Percentiles rank a stretch among this genome's conserved stretches.
These are phyloP conservation scores for Rhizopus stolonifer DNA, from an alignment of 371 early-diverging fungal species.

Conservation along the genomic window DNA sequence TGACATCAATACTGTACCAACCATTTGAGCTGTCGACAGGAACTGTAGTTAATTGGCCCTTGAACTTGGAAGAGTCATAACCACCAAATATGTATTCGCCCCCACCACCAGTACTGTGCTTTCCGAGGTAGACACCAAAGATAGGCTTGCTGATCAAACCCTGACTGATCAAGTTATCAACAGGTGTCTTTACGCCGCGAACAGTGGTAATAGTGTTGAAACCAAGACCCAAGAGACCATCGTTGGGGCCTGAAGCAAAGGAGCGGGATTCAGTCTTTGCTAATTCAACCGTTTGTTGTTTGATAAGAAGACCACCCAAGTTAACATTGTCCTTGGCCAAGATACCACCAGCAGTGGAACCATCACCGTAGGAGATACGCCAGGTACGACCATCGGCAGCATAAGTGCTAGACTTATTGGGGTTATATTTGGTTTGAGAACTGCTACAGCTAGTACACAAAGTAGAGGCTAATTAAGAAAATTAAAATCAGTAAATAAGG, in stretches of 20 bases:
- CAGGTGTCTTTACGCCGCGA: slow-evolving; percentile 29
- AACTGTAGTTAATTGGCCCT: slow-evolving; percentile 51
- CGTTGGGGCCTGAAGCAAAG: slow-evolving; percentile 18
- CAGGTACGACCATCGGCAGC: slow-evolving; percentile 39
- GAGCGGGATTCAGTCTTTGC: slow-evolving; percentile 19
- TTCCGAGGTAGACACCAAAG: slow-evolving; percentile 38
- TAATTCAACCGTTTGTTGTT: slow-evolving; percentile 27
- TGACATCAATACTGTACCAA: slow-evolving; percentile 49
- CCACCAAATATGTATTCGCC: slow-evolving; percentile 56
- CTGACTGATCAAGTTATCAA: slow-evolving; percentile 47
- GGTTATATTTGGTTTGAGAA: slow-evolving; percentile 41
- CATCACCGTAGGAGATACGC: slow-evolving; percentile 54
- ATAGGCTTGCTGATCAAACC: slow-evolving; percentile 35
- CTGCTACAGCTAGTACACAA: slow-evolving; percentile 37
- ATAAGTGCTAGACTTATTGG: slow-evolving; percentile 47
- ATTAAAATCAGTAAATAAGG: background rate
- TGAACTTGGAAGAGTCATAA: slow-evolving; percentile 40
- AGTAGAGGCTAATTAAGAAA: slow-evolving; percentile 23
- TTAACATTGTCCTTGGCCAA: slow-evolving; percentile 27
- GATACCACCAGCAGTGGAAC: slow-evolving; percentile 38
- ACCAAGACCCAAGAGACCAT: slow-evolving; percentile 44
- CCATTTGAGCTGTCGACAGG: slow-evolving; percentile 44
- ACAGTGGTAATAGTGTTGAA: slow-evolving; percentile 49
- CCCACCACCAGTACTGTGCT: slow-evolving; percentile 34
- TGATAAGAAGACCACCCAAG: slow-evolving; percentile 29